phyloP scores from a whole-genome alignment of 768 basidiomycete genomes.

The Dioszegia crocea region DNA sequence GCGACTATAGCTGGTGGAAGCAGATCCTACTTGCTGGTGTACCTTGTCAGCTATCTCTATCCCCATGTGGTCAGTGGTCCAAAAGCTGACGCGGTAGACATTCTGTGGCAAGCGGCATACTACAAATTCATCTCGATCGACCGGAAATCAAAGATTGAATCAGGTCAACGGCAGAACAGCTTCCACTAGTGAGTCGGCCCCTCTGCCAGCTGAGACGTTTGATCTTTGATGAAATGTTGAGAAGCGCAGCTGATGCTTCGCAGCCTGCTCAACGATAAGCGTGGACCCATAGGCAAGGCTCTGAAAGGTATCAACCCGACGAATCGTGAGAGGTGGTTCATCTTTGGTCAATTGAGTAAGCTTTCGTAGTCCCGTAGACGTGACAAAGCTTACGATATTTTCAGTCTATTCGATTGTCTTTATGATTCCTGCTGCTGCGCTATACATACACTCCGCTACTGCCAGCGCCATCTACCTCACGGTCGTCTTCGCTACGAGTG shows the following conservation, averaged over 20 bases:
- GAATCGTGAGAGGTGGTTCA: slow-evolving; percentile 69
- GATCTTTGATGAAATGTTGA: neutral
- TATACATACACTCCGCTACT: slow-evolving; percentile 73
- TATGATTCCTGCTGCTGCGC: slow-evolving; percentile 74
- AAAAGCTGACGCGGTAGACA: slow-evolving; percentile 56
- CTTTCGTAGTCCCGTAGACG: slow-evolving; percentile 7
- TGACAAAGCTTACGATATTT: neutral
- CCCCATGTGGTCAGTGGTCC: neutral
- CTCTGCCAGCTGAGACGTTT: too few relatives aligned
- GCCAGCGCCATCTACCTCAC: slow-evolving; percentile 77
- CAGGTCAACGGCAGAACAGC: slow-evolving; percentile 84
- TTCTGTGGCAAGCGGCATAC: slow-evolving; percentile 87
- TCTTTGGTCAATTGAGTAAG: slow-evolving; percentile 76
- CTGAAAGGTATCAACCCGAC: slow-evolving; percentile 61
- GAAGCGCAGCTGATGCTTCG: neutral
- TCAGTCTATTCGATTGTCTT: slow-evolving; percentile 79
- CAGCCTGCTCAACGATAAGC: slow-evolving; percentile 75
- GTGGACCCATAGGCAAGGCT: slow-evolving; percentile 70
- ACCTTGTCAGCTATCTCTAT: slow-evolving; percentile 65
- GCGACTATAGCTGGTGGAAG: slow-evolving; percentile 63
- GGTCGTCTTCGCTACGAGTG: slow-evolving; percentile 75
- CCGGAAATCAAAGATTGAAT: slow-evolving; percentile 80
- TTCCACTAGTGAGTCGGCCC: slow-evolving; percentile 63
- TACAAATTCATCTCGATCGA: slow-evolving; percentile 94
- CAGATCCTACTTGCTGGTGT: slow-evolving; percentile 74